Evolutionary conservation across 768 basidiomycete genomes (phyloP).

Genomic region (Serendipita indica): DNA sequence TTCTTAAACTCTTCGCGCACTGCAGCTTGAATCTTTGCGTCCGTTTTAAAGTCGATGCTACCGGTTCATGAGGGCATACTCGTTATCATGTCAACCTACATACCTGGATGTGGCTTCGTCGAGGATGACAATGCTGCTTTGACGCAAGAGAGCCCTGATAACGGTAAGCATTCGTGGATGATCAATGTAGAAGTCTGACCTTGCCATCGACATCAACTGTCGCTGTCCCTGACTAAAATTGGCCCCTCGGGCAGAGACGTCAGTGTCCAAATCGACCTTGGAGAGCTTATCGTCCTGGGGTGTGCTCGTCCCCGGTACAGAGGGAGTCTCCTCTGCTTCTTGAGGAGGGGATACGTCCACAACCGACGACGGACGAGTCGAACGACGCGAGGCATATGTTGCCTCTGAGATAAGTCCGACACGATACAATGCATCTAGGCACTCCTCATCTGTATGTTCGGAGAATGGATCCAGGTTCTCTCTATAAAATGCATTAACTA

Average conservation of each 20-base stretch:
- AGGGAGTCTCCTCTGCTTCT: background rate
- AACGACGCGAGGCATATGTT: background rate
- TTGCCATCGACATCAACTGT: background rate
- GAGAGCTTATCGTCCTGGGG: background rate
- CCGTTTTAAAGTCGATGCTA: background rate
- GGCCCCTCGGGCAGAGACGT: conserved; percentile 7
- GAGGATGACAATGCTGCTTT: conserved; percentile 9
- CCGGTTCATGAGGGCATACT: background rate
- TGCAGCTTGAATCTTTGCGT: conserved; percentile 10
- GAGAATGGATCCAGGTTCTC: conserved; percentile 10
- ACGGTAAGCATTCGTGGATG: background rate
- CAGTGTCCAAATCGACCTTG: background rate
- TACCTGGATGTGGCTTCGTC: conserved; percentile 9
- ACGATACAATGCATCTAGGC: conserved; percentile 4
- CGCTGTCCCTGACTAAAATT: conserved; percentile 15
- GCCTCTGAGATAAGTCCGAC: conserved; percentile 6
- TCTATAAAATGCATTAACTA: background rate
- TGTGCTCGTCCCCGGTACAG: background rate
- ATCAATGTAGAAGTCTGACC: background rate
- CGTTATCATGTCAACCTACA: background rate
- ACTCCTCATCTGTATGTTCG: conserved; percentile 10
- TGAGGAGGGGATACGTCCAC: background rate
- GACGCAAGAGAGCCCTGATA: conserved; percentile 8
- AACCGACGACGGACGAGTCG: background rate
- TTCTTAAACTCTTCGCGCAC: conserved; percentile 11